Conservation (phyloP, 1,139 yeast species). For the Zygosaccharomyces pseudobailii region DNA sequence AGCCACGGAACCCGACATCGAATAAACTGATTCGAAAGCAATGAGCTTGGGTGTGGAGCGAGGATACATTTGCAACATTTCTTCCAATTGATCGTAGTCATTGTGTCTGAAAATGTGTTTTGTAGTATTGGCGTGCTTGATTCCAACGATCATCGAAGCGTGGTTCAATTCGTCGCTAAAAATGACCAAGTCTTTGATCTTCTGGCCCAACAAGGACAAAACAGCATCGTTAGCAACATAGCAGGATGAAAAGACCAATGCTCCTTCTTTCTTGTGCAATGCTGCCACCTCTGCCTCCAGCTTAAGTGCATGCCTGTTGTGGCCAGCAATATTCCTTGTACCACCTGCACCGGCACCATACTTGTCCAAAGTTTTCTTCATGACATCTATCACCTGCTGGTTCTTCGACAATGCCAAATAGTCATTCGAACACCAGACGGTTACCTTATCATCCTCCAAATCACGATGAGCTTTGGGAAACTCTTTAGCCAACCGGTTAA, state of each 20-base stretch:
- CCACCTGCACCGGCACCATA: slow-evolving; percentile 99
- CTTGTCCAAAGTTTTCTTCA: slow-evolving; percentile 76
- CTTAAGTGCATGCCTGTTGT: slow-evolving; percentile 78
- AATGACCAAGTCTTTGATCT: slow-evolving; percentile 81
- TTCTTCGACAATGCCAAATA: slow-evolving; percentile 93
- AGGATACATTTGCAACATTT: slow-evolving; percentile 72
- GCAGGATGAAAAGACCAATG: slow-evolving; percentile 91
- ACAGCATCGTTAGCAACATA: slow-evolving; percentile 97
- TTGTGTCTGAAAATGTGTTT: slow-evolving; percentile 93
- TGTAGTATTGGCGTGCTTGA: slow-evolving; percentile 80
- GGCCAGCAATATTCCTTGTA: slow-evolving; percentile 97
- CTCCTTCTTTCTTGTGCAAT: slow-evolving; percentile 91
- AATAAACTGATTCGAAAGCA: slow-evolving; percentile 95
- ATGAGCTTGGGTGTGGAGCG: slow-evolving; percentile 83
- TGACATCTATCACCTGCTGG: slow-evolving; percentile 61
- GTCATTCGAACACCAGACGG: slow-evolving; percentile 98
- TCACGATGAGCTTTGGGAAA: slow-evolving; percentile 90
- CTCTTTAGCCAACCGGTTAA: slow-evolving; percentile 89
- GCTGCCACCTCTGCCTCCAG: slow-evolving; percentile 85
- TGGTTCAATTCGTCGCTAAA: slow-evolving; percentile 92
- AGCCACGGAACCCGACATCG: slow-evolving; percentile 97
- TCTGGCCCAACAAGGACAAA: slow-evolving; percentile 85
- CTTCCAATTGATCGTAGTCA: slow-evolving; percentile 77
- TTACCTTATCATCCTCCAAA: slow-evolving; percentile 71
- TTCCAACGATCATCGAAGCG: slow-evolving; percentile 97